phyloP scores from a whole-genome alignment of 495 filamentous ascomycete species.

The Talaromyces adpressus region DNA sequence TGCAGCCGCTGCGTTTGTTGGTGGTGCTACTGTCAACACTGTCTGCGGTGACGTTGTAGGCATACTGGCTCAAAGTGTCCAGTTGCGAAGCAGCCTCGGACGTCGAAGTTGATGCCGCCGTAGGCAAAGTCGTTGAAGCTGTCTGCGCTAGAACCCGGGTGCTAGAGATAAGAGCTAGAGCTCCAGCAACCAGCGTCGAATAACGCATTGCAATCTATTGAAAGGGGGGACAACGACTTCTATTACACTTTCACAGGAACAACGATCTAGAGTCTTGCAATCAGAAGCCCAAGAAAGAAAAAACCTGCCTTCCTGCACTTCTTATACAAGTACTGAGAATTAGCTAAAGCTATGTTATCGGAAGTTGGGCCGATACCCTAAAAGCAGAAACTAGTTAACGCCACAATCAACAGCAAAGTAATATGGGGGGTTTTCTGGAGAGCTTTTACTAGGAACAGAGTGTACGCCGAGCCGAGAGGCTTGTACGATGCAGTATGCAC shows the following conservation, averaged over 20 bases:
- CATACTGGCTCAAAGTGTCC: conserved; percentile 12
- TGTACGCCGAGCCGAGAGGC: neutral
- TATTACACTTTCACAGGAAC: neutral
- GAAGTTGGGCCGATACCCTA: neutral
- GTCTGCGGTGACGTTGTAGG: conserved; percentile 12
- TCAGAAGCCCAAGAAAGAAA: neutral
- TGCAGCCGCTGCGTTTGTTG: conserved; percentile 39
- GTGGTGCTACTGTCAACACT: conserved; percentile 8
- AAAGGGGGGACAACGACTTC: neutral
- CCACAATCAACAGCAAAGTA: neutral
- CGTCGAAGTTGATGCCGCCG: conserved; percentile 14
- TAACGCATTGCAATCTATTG: neutral
- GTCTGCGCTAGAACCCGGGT: conserved; percentile 1
- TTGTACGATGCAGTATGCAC: neutral
- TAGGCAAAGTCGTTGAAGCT: conserved; percentile 9
- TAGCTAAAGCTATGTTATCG: neutral
- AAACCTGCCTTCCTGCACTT: neutral
- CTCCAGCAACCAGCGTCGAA: neutral
- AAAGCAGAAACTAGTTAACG: neutral
- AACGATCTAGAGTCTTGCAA: neutral
- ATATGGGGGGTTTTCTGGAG: neutral
- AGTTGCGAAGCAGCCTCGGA: conserved; percentile 15
- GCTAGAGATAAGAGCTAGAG: conserved; percentile 5
- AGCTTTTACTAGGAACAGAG: too few species aligned
- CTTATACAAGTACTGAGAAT: neutral